phyloP scores from a whole-genome alignment of 2,329 filamentous ascomycete species.

The Neodidymelliopsis sp. region DNA sequence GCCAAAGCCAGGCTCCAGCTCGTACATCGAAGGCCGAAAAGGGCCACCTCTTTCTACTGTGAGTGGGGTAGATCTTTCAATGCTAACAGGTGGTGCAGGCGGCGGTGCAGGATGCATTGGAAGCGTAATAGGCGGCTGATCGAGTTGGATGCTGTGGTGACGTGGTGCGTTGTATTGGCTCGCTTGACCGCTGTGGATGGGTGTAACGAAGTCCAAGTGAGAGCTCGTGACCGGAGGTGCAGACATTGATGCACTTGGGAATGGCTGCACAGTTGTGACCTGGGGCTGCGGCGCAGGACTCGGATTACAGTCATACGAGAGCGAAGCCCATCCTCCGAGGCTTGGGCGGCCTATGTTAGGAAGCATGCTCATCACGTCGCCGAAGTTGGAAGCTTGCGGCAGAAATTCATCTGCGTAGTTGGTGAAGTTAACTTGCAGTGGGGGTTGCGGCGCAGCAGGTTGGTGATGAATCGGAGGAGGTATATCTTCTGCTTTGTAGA shows the following conservation, averaged over 20 bases:
- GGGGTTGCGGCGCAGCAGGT: conserved; percentile 36
- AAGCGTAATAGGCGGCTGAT: conserved; percentile 42
- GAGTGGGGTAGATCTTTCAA: conserved; percentile 40
- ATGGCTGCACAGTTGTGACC: conserved; percentile 42
- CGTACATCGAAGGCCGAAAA: conserved; percentile 57
- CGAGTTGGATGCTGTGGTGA: conserved; percentile 43
- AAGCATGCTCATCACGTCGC: conserved; percentile 51
- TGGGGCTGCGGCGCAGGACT: conserved; percentile 43
- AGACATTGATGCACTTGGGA: conserved; percentile 39
- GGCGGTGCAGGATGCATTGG: conserved; percentile 40
- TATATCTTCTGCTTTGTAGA: conserved; percentile 74
- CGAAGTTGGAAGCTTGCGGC: conserved; percentile 43
- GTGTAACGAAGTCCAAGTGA: conserved; percentile 44
- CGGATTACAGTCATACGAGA: conserved; percentile 47
- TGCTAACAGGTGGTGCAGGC: conserved; percentile 36
- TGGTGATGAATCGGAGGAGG: conserved; percentile 39
- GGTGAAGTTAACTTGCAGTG: conserved; percentile 47
- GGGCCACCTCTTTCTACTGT: conserved; percentile 48
- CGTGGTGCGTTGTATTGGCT: conserved; percentile 35
- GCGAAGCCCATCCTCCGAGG: conserved; percentile 44
- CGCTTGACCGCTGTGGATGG: conserved; percentile 36
- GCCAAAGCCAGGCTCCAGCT: conserved; percentile 53
- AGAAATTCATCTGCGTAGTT: conserved; percentile 52
- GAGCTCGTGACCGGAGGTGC: conserved; percentile 38
- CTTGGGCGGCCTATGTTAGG: conserved; percentile 55